A percentile compares a stretch with the other conserved stretches of the same genome.
Evolutionary conservation across 116 monocot species (phyloP).

Genomic region (Papilionanthe hybrid): DNA sequence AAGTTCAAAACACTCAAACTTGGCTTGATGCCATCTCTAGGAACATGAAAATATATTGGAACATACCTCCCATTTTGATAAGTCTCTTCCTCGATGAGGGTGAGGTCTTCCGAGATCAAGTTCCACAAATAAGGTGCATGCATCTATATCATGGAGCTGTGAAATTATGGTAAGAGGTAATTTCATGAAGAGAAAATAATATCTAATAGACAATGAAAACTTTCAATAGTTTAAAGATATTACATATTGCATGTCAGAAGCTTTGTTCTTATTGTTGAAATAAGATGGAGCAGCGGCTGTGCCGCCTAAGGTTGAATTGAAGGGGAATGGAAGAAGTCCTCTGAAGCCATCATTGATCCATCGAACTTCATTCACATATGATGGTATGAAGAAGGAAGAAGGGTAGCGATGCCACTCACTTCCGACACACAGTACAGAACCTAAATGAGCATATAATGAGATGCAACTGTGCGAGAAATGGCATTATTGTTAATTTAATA

Average conservation of each 20-base stretch:
- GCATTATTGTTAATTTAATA: background rate
- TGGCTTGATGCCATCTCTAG: too few relatives aligned
- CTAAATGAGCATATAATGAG: conserved; percentile 25
- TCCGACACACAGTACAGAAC: conserved; percentile 80
- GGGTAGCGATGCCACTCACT: conserved; percentile 99
- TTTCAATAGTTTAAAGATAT: background rate
- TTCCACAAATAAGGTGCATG: conserved; percentile 74
- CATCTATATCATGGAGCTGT: conserved; percentile 60
- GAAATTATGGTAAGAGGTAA: background rate
- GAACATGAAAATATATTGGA: background rate
- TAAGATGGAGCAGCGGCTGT: conserved; percentile 77
- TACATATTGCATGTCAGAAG: conserved; percentile 86
- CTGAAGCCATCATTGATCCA: conserved; percentile 95
- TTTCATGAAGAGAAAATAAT: background rate
- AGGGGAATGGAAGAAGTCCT: conserved; percentile 93
- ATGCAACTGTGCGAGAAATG: background rate
- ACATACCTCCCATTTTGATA: conserved; percentile 92
- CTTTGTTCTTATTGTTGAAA: conserved; percentile 94
- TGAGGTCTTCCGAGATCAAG: conserved; percentile 77
- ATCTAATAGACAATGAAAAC: background rate
- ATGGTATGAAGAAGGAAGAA: conserved; percentile 88
- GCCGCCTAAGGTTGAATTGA: conserved; percentile 90
- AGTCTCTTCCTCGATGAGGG: conserved; percentile 67
- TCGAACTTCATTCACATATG: conserved; percentile 66
- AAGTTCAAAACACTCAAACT: too few relatives aligned